Evolutionary conservation across 345 rosid genomes (phyloP).

Genomic region (Lagerstroemia speciosa): DNA sequence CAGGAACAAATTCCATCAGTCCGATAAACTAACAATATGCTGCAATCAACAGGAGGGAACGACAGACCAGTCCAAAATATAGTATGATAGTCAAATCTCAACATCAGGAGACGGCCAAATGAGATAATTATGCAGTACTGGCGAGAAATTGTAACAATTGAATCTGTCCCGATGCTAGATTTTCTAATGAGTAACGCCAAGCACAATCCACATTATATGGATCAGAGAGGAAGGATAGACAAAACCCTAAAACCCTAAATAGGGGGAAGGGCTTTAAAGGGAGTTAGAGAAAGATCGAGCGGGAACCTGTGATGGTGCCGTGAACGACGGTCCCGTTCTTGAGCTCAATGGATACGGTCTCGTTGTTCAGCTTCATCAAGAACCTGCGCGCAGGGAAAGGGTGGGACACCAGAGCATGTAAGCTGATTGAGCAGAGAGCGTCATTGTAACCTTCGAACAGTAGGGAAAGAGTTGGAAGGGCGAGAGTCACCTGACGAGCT

Average conservation of each 20-base stretch:
- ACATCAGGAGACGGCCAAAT: not conserved
- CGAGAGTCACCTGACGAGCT: constrained; percentile 42
- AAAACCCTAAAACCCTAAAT: constrained; percentile 20
- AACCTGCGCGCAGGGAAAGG: constrained; percentile 34
- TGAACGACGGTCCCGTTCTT: no score
- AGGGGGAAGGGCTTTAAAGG: not conserved
- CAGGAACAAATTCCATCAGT: no score
- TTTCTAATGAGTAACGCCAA: not conserved
- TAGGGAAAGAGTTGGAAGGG: not conserved
- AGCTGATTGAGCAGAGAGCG: not conserved
- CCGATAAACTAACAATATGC: no score
- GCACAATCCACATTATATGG: not conserved
- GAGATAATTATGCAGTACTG: not conserved
- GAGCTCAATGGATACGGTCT: no score
- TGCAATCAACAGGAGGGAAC: no score
- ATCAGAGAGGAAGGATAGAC: constrained; percentile 13
- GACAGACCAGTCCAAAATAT: no score
- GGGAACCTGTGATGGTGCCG: constrained; percentile 87
- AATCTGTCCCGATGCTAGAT: not conserved
- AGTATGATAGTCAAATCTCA: not conserved
- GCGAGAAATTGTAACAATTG: not conserved
- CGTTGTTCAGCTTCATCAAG: constrained; percentile 97
- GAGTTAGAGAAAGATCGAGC: not conserved
- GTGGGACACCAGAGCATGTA: not conserved
- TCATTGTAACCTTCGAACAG: not conserved